These are phyloP conservation scores for Curvularia spicifera DNA, from an alignment of 2,329 filamentous ascomycete genomes.

Conservation along the genomic window DNA sequence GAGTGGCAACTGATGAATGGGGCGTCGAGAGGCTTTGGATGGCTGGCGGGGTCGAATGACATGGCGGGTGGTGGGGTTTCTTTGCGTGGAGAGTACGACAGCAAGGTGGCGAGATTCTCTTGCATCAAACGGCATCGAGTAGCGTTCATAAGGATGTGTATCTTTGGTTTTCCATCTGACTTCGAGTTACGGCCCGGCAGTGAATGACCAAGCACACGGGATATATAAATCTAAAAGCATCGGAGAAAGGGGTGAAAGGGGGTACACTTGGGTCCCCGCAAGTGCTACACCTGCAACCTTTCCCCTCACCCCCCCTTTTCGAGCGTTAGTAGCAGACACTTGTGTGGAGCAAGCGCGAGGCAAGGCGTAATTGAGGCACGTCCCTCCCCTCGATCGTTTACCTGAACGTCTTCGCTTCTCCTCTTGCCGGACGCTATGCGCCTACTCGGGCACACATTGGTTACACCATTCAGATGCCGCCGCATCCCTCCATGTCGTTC, in stretches of 20 bases:
- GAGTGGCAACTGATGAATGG: constrained; percentile 30
- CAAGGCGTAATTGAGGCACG: constrained; percentile 11
- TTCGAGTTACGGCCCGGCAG: background rate
- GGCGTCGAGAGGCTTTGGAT: constrained; percentile 15
- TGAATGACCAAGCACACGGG: background rate
- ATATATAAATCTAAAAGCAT: background rate
- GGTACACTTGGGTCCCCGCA: background rate
- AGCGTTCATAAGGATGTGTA: background rate
- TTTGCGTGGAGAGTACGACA: constrained; percentile 21
- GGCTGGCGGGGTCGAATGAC: constrained; percentile 31
- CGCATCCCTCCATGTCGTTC: constrained; percentile 16
- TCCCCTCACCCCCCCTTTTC: background rate
- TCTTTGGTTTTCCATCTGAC: background rate
- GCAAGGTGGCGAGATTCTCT: constrained; percentile 16
- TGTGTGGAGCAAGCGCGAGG: constrained; percentile 3
- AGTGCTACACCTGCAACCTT: background rate
- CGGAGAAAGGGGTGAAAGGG: constrained; percentile 2
- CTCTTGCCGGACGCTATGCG: constrained; percentile 28
- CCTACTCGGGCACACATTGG: constrained; percentile 19
- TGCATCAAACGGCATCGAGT: background rate
- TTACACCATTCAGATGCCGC: constrained; percentile 26
- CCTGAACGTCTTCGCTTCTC: constrained; percentile 26
- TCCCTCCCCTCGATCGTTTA: constrained; percentile 20
- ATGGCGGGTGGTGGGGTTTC: constrained; percentile 9
- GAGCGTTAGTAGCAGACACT: constrained; percentile 4